Base-by-base conservation (phyloP, 176 grass and related monocot species). In the Cenchrus americanus region DNA sequence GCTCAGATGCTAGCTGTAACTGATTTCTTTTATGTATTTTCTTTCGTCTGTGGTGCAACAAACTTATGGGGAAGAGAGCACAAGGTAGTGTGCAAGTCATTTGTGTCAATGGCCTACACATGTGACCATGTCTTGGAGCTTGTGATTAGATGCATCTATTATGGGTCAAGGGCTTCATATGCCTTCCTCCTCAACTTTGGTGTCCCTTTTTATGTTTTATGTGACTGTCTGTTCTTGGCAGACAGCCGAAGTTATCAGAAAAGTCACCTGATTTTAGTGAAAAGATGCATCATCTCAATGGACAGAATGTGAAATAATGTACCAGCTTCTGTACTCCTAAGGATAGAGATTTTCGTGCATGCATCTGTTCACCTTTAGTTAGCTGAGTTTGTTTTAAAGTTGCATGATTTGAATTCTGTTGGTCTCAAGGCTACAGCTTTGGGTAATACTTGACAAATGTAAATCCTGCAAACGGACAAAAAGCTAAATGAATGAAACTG, bases 81-180 rank as follows among this genome's bases (percentile, higher is more conserved):
- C 44, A 76, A 81, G 84, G 69, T 74, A 79, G 57, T 71, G 86
- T 78, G 86, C 47, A 78, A 43, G 18, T 84, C 65, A 78, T 84
- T 73, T 75, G 72, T 84, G 68, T 46, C 76, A 89, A 85, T 87
- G 84, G 61, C 92, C 92, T 89, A 92, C 89, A 92, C 92, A 94
- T 92, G 92, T 94, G 92, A 23, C 70, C 76, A 67, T 85, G 89
- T 92, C 89, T 89, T 75, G 89, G 77, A 89, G 60, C 57, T 86
- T 83, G 88, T 86, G 92, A 91, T 94, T 78, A 84, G 86, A 91
- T 84, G 89, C 82, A 91, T 81, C 77, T 89, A 78, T 94, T 87
- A 84, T 84, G 86, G 83, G 92, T 89, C 89, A 91, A 94, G 91
- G 68, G 68, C 15, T 46, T 75, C 71, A 75, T 84, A 81, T 71